These are phyloP conservation scores for Syzygium aqueum DNA, from an alignment of 345 rosid genomes.

Conservation along the genomic window DNA sequence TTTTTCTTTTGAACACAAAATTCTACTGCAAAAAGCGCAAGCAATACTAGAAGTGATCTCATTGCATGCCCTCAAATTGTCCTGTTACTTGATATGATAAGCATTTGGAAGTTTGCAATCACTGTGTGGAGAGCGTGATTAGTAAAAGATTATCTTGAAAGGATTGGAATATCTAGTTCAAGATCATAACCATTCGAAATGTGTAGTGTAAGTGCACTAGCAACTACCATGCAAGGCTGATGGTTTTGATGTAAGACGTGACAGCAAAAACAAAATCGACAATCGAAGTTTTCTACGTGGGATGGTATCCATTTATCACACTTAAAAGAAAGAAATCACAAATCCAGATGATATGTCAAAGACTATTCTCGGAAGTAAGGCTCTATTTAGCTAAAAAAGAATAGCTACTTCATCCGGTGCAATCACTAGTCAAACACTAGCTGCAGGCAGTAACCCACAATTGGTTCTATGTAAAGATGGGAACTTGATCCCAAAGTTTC, in stretches of 20 bases:
- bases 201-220: background rate
- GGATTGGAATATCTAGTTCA: background rate
- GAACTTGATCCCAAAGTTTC: background rate
- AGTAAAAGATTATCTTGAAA: background rate
- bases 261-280: background rate
- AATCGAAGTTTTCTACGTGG: background rate
- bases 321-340: background rate
- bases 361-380: background rate
- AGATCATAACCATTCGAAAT: background rate
- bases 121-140: background rate
- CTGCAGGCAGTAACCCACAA: background rate
- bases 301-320: background rate
- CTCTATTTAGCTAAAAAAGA: background rate
- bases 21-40: background rate
- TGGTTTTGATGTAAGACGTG: background rate
- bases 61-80: background rate
- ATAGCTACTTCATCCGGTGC: background rate
- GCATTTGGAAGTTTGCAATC: too few relatives aligned
- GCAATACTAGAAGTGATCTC: background rate
- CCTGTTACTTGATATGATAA: background rate
- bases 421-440: background rate
- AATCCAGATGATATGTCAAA: background rate
- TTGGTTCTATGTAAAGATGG: background rate
- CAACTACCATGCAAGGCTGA: background rate
- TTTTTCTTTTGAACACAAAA: background rate